These are phyloP conservation scores for Smittium mucronatum DNA, from an alignment of 371 early-diverging fungal species.

Conservation along the genomic window DNA sequence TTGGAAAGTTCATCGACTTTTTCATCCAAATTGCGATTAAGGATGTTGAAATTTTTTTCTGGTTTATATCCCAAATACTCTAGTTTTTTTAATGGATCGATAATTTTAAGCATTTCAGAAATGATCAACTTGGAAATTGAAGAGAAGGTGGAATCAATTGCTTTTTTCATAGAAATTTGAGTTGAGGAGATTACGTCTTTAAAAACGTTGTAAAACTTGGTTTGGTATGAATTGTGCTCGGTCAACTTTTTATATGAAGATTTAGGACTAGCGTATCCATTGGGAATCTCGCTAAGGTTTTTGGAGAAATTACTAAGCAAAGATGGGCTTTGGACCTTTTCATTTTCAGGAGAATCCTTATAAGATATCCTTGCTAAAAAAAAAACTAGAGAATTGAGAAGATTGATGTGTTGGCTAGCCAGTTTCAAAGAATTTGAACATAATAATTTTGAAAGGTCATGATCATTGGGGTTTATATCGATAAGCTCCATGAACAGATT, in stretches of 20 bases:
- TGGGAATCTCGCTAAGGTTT: background rate
- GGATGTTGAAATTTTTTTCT: background rate
- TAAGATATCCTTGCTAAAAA: background rate
- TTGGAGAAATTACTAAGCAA: background rate
- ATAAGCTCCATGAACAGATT: background rate
- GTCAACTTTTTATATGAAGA: too few relatives aligned
- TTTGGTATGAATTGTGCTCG: background rate
- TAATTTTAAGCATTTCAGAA: background rate
- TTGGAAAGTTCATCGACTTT: background rate
- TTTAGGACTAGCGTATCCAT: too few relatives aligned
- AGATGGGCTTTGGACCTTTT: background rate
- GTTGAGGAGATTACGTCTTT: background rate
- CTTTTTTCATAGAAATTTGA: background rate
- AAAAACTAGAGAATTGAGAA: background rate
- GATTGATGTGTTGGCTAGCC: background rate
- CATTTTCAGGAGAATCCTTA: background rate
- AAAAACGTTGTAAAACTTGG: background rate
- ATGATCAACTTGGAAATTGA: background rate
- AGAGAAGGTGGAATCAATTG: background rate
- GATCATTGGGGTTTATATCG: background rate
- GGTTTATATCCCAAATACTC: background rate
- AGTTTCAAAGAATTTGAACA: background rate
- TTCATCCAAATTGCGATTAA: background rate
- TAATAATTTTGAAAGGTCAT: background rate
- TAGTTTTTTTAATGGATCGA: background rate